Evolutionary conservation across 1,284 basidiomycete species (phyloP).

Genomic region (Phylloporus sp.): DNA sequence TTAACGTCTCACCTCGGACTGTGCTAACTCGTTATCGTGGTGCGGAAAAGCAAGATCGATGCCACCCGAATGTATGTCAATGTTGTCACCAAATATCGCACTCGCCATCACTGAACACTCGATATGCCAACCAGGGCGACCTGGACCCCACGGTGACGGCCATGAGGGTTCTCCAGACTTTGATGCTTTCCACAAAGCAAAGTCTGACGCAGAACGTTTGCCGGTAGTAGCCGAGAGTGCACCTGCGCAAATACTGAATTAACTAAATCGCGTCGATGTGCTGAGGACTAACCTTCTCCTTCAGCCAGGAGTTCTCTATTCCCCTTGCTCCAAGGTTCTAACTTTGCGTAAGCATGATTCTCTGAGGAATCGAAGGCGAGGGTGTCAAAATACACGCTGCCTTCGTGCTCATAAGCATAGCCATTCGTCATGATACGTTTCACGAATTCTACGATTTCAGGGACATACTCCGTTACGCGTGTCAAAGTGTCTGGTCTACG

Average conservation of each 20-base stretch:
- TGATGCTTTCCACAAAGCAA: slow-evolving; percentile 98
- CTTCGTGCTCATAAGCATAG: slow-evolving; percentile 88
- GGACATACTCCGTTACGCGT: slow-evolving; percentile 96
- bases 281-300: slow-evolving; percentile 74
- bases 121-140: slow-evolving; percentile 99
- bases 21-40: slow-evolving; percentile 99
- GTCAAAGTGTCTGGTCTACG: slow-evolving; percentile 91
- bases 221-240: slow-evolving; percentile 65
- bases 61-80: slow-evolving; percentile 99
- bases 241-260: slow-evolving; percentile 43
- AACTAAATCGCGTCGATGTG: slow-evolving; percentile 7
- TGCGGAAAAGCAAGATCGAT: slow-evolving; percentile 98
- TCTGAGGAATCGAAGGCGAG: slow-evolving; percentile 80
- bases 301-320: slow-evolving; percentile 91
- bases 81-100: slow-evolving; percentile 87
- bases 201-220: slow-evolving; percentile 79
- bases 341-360: slow-evolving; percentile 87
- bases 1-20: slow-evolving; percentile 77
- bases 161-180: slow-evolving; percentile 98
- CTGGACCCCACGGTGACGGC: slow-evolving; percentile 95
- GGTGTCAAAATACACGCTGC: slow-evolving; percentile 97
- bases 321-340: slow-evolving; percentile 95
- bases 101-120: slow-evolving; percentile 99
- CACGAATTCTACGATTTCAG: slow-evolving; percentile 92
- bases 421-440: slow-evolving; percentile 88